Conservation (phyloP, 2,329 filamentous ascomycete genomes). For the Leptoxyphium fumago region DNA sequence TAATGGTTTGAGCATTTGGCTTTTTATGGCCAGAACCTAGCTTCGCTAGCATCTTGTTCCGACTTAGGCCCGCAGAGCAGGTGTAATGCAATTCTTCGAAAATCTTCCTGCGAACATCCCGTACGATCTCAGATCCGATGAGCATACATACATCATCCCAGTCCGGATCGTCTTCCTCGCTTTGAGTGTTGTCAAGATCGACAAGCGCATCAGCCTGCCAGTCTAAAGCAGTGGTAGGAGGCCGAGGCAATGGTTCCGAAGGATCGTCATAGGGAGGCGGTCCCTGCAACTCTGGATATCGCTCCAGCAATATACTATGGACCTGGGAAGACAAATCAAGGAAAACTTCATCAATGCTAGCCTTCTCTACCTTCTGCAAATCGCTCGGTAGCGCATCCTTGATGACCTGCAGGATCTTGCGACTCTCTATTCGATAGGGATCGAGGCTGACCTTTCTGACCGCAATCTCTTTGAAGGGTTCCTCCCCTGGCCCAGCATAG, state of each 20-base stretch:
- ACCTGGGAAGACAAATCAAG: slow-evolving; percentile 79
- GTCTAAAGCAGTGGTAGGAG: slow-evolving; percentile 58
- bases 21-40: slow-evolving; percentile 84
- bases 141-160: slow-evolving; percentile 90
- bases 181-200: slow-evolving; percentile 56
- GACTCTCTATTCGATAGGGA: slow-evolving; percentile 73
- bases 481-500: slow-evolving; percentile 49
- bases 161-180: slow-evolving; percentile 70
- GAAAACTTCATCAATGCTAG: slow-evolving; percentile 90
- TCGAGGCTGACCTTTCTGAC: slow-evolving; percentile 91
- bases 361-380: slow-evolving; percentile 73
- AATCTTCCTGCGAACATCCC: slow-evolving; percentile 55
- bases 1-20: slow-evolving; percentile 86
- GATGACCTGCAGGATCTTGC: slow-evolving; percentile 65
- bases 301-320: slow-evolving; percentile 56
- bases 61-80: slow-evolving; percentile 76
- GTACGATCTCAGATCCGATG: slow-evolving; percentile 78
- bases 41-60: slow-evolving; percentile 93
- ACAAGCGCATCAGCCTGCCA: slow-evolving; percentile 75
- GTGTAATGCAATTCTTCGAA: slow-evolving; percentile 66
- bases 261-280: slow-evolving; percentile 61
- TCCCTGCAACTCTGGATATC: slow-evolving; percentile 57
- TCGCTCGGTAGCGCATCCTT: slow-evolving; percentile 53
- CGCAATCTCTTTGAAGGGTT: slow-evolving; percentile 63
- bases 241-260: slow-evolving; percentile 53